Evolutionary conservation across 257 asterid genomes (phyloP).

Genomic region (Striga asiatica): DNA sequence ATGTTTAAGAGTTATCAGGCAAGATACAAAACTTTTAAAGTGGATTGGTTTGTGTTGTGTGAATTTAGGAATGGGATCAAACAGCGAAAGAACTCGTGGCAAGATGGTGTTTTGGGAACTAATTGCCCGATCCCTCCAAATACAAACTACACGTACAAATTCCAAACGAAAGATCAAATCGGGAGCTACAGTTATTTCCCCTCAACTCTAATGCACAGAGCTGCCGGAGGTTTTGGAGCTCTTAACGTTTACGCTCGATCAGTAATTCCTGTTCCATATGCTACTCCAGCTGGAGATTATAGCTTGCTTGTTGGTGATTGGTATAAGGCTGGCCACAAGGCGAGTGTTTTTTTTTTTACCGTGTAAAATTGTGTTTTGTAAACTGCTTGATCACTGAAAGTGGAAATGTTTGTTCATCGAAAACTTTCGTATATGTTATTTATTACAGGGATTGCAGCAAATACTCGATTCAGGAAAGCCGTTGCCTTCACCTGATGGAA

Average conservation of each 20-base stretch:
- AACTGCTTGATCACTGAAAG: too few relatives aligned
- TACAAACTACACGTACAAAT: conserved; percentile 51
- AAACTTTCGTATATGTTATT: not conserved
- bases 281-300: conserved; percentile 54
- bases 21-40: too few relatives aligned
- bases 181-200: conserved; percentile 70
- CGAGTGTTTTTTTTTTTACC: conserved; percentile 11
- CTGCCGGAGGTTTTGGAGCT: conserved; percentile 67
- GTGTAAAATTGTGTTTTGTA: too few relatives aligned
- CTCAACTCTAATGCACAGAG: conserved; percentile 57
- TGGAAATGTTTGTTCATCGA: too few relatives aligned
- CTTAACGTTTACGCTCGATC: conserved; percentile 56
- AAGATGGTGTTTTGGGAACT: conserved; percentile 89
- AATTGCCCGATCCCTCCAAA: conserved; percentile 63
- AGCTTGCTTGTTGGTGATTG: conserved; percentile 69
- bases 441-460: conserved; percentile 46
- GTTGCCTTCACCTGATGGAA: conserved; percentile 50
- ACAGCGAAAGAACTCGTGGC: conserved; percentile 83
- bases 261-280: conserved; percentile 60
- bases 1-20: too few relatives aligned
- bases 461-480: conserved; percentile 43
- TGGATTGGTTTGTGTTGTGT: not conserved
- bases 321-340: conserved; percentile 49
- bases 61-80: conserved; percentile 64
- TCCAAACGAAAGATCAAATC: conserved; percentile 74